These are phyloP conservation scores for Stephanodiscus minutulus DNA, from an alignment of 108 stramenopile genomes.

Conservation along the genomic window DNA sequence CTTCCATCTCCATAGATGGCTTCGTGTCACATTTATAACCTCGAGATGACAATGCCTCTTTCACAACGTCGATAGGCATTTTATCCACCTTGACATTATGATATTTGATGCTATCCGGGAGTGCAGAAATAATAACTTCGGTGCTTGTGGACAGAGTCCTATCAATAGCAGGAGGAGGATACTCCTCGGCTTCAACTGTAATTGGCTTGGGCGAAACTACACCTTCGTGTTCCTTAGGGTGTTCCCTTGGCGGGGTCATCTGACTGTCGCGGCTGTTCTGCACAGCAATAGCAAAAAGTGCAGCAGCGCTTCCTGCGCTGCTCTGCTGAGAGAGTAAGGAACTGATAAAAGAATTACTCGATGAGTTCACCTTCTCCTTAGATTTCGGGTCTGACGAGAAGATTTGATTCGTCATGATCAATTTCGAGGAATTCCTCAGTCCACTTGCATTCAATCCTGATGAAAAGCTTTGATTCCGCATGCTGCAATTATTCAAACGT, in stretches of 20 bases:
- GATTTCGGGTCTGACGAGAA: background rate
- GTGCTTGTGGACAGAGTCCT: background rate
- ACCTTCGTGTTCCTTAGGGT: constrained; percentile 8
- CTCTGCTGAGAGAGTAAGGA: constrained; percentile 8
- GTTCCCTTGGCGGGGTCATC: constrained; percentile 1
- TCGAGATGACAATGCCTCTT: constrained; percentile 24
- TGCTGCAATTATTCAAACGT: background rate
- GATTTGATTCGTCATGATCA: constrained; percentile 2
- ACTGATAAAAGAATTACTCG: constrained; percentile 7
- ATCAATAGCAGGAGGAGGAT: constrained; percentile 3
- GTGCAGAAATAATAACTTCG: constrained; percentile 32
- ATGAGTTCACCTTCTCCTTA: background rate
- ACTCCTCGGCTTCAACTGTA: constrained; percentile 9
- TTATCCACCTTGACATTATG: constrained; percentile 15
- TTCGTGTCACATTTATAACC: constrained; percentile 21
- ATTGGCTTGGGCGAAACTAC: background rate
- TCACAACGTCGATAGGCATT: constrained; percentile 45
- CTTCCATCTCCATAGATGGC: constrained; percentile 32
- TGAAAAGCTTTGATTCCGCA: constrained; percentile 22
- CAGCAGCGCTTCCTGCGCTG: constrained; percentile 13
- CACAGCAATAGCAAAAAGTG: constrained; percentile 2
- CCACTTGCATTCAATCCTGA: constrained; percentile 7
- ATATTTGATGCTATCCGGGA: constrained; percentile 43
- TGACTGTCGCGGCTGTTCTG: background rate
- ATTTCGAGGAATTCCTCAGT: background rate